Evolutionary conservation across 2,329 filamentous ascomycete species (phyloP).

Genomic region (Xylariomycetidae sp.): DNA sequence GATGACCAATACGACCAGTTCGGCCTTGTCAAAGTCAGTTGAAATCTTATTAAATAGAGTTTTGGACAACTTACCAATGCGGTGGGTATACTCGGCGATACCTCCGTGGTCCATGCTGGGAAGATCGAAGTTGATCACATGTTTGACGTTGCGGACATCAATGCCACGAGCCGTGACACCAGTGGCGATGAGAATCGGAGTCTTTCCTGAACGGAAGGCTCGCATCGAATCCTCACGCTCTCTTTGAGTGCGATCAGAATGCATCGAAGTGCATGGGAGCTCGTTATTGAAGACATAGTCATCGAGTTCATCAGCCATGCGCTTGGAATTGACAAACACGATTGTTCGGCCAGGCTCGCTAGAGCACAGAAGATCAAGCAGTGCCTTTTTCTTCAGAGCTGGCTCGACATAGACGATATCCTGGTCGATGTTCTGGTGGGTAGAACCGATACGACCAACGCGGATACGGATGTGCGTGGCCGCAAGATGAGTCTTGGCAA

Average conservation of each 20-base stretch:
- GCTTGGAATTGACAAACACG: conserved; percentile 84
- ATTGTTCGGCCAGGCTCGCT: conserved; percentile 73
- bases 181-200: conserved; percentile 80
- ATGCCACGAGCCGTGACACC: conserved; percentile 84
- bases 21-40: conserved; percentile 53
- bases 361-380: conserved; percentile 68
- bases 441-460: conserved; percentile 81
- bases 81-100: conserved; percentile 89
- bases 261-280: conserved; percentile 83
- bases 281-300: conserved; percentile 79
- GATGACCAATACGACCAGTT: conserved; percentile 88
- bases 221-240: conserved; percentile 92
- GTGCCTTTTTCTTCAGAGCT: conserved; percentile 61
- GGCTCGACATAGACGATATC: conserved; percentile 64
- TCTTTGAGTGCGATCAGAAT: conserved; percentile 77
- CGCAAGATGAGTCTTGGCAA: conserved; percentile 73
- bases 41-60: conserved; percentile 1
- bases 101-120: conserved; percentile 73
- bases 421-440: conserved; percentile 79
- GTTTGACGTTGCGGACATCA: conserved; percentile 79
- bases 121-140: conserved; percentile 92
- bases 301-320: conserved; percentile 75
- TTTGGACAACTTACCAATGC: conserved; percentile 69
- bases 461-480: conserved; percentile 73
- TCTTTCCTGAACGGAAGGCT: conserved; percentile 69